Conservation (phyloP, 257 asterid species). For the Lantana camara region DNA sequence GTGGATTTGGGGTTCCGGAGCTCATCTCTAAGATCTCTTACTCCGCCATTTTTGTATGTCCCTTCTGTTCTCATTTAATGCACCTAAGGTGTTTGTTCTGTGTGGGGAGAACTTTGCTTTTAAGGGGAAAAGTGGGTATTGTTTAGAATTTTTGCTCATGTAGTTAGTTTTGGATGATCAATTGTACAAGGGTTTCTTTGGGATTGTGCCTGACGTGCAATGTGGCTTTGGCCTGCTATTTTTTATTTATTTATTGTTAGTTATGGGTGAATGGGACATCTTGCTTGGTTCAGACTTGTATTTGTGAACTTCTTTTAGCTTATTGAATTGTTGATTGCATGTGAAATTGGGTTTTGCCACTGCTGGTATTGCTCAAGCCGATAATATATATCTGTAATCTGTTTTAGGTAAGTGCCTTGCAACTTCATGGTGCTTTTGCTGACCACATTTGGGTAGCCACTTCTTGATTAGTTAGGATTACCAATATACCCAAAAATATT, state of each 20-base stretch:
- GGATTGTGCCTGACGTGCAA: neutral
- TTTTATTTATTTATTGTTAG: neutral
- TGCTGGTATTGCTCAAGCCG: neutral
- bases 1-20: slow-evolving; percentile 97
- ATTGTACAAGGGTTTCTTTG: too few relatives aligned
- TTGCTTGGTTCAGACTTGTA: slow-evolving; percentile 7
- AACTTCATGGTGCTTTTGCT: neutral
- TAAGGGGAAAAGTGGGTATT: neutral
- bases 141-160: neutral
- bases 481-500: neutral
- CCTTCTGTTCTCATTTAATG: neutral
- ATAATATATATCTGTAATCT: neutral
- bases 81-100: neutral
- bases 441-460: neutral
- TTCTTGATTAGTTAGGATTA: neutral
- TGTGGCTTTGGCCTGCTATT: neutral
- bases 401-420: neutral
- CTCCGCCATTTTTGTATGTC: slow-evolving; percentile 82
- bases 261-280: neutral
- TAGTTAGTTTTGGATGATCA: neutral
- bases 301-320: neutral
- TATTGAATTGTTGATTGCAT: neutral
- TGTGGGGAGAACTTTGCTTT: slow-evolving; percentile 1
- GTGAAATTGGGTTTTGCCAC: slow-evolving; percentile 9
- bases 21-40: slow-evolving; percentile 81